Base-by-base conservation (phyloP, 768 basidiomycete species). In the Psilocybe cubensis region DNA sequence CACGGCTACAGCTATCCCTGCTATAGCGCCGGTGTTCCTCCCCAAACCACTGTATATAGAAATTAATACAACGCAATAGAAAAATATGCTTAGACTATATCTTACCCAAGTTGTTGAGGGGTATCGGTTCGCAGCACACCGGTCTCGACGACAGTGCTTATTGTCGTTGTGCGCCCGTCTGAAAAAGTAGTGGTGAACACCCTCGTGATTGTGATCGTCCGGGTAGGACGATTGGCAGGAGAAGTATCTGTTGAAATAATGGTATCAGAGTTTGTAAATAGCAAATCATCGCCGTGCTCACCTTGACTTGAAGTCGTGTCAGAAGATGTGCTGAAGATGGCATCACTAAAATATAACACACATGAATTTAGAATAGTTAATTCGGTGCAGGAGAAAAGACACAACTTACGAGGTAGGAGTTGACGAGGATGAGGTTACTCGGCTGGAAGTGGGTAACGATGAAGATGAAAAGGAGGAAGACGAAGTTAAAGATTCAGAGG, bases 11-110 rank as follows among this genome's bases (percentile, higher is more conserved):
- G 74, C 68, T 27, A 78, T 71, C 2, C 73, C 77, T 17, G 77
- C 69, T 35, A 78, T 74, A 9, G 72, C 78, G 10, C 70, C 73
- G 2, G 74, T 77, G 49, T 76, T 73, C 18, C 65, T 68, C 1
- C 72, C 66, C 52, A 78, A 75, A 24, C 76, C 77, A 35, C n/a
- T 17, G 21, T 6, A 18, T 1, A n/a, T 40, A 11, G 38, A 25
- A 18, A 4, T 44, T 14, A 38, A n/a, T 35, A 17, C 25, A 56
- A n/a, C n/a, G 31, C 21, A 28, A 28, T 5, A n/a, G 18, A 46
- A 7, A 12, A 8, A 12, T 4, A 11, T 24, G 33, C 3, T 12
- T 20, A 25, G 27, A 29, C 28, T 23, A 8, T 8, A 11, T 57
- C 67, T 52, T 63, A 71, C 72, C 63, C 62, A 52, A 63, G 63